Evolutionary conservation across 768 basidiomycete genomes (phyloP), one percentile per base, ranked within the genome.

Genomic region (Pleurotus tuber-regium): DNA sequence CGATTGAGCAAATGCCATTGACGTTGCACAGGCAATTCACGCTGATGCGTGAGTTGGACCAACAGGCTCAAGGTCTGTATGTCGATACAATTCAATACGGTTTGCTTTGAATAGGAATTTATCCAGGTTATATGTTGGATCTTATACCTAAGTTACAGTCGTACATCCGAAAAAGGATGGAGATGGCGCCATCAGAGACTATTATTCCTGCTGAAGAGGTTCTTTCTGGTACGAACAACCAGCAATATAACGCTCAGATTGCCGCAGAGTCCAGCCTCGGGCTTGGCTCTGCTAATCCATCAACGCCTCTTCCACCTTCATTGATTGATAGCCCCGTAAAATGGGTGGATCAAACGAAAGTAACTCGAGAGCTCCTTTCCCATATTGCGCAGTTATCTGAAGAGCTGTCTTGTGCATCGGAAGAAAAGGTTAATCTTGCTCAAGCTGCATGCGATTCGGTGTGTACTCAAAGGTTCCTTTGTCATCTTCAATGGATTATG

Each of bases 401-500:
- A 59, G 82, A 85, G 54, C 64, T 81, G 1, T 65, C 85, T 8
- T 78, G 81, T 3, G 76, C 82, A 3, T 80, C 83, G 9, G 86
- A 89, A 54, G 90, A 93, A 64, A 92, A 92, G 62, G 78, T 87
- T 25, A 88, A 83, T 57, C 73, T 92, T 14, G 85, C 89, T 2
- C 79, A 81, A 57, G 78, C 87, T 8, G 80, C 82, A 21, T 80
- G 82, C 57, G 85, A 89, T 58, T 81, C 83, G 29, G 90, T 90
- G 62, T 53, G 82, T 61, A 9, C 4, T 31, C 24, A 49, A n/a
- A 31, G 30, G 21, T 47, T 28, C 18, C 30, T 14, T 26, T 14
- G n/a, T 14, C 3, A 41, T 49, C 18, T 48, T 54, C 39, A 36
- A 12, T 33, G 8, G 30, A 12, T 46, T 42, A 29, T n/a, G n/a